Conservation (phyloP, 1,284 basidiomycete species). For the Rhodofomes roseus region DNA sequence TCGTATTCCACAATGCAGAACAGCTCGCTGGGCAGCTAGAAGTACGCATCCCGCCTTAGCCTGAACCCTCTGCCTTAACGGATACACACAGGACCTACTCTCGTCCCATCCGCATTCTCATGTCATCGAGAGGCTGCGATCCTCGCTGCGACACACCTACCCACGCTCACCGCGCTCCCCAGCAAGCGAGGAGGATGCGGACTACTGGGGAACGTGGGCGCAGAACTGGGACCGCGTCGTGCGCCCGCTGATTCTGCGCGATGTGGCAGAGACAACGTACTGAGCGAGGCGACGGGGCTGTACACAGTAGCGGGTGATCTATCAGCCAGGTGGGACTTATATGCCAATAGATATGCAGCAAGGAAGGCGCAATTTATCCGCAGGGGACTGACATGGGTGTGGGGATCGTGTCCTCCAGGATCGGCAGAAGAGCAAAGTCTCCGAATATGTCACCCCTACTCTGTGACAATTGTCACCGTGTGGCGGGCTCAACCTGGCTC, state of each 20-base stretch:
- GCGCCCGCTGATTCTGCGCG: conserved; percentile 55
- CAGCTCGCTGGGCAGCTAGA: conserved; percentile 75
- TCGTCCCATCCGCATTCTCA: conserved; percentile 55
- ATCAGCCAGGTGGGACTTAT: not conserved
- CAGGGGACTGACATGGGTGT: no score
- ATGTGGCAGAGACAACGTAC: conserved; percentile 29
- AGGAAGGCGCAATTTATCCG: no score
- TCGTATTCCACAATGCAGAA: conserved; percentile 67
- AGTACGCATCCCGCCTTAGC: conserved; percentile 38
- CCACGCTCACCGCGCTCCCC: conserved; percentile 4
- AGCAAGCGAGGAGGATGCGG: conserved; percentile 28
- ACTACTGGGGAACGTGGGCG: conserved; percentile 76
- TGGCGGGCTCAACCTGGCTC: no score
- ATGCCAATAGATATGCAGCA: no score
- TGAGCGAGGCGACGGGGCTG: not conserved
- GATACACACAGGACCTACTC: conserved; percentile 36
- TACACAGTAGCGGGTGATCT: not conserved
- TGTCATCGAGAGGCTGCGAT: conserved; percentile 46
- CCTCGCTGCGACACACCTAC: conserved; percentile 32
- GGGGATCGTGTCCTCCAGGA: no score
- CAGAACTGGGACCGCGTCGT: conserved; percentile 79
- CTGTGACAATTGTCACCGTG: no score
- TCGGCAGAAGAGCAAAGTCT: no score
- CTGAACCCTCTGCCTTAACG: not conserved
- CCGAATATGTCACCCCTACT: no score